A percentile compares a stretch with the other conserved stretches of the same genome.
phyloP scores from a whole-genome alignment of 805 yeast genomes.

The Saccharomycopsis sp. region DNA sequence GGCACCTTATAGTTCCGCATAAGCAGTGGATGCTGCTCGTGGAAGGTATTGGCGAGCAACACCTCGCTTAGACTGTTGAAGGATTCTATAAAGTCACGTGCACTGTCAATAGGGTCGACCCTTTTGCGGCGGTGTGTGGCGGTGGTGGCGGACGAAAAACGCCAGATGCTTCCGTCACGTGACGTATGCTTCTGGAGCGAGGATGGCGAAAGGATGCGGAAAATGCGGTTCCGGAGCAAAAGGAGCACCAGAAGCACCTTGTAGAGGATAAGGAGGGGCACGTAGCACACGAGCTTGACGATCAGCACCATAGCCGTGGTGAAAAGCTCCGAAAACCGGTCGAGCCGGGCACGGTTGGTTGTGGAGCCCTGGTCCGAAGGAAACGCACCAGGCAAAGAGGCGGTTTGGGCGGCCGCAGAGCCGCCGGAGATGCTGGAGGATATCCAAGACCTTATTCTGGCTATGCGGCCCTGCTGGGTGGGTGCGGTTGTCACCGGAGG shows the following conservation, averaged over 20 bases:
- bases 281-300: background rate
- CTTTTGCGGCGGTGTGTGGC: slow-evolving; percentile 24
- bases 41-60: slow-evolving; percentile 16
- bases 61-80: slow-evolving; percentile 41
- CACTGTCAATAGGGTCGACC: slow-evolving; percentile 47
- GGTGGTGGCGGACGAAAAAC: background rate
- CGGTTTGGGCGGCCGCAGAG: background rate
- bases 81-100: slow-evolving; percentile 42
- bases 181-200: background rate
- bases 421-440: background rate
- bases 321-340: background rate
- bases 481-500: background rate
- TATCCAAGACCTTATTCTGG: background rate
- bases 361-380: background rate
- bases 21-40: slow-evolving; percentile 9
- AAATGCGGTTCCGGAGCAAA: background rate
- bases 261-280: background rate
- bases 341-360: background rate
- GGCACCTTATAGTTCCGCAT: slow-evolving; percentile 26
- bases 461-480: background rate
- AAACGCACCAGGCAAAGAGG: background rate
- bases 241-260: background rate
- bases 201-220: background rate
- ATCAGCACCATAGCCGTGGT: background rate
- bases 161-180: background rate